These are phyloP conservation scores for Syzygium grande DNA, from an alignment of 345 rosid genomes.

Conservation along the genomic window DNA sequence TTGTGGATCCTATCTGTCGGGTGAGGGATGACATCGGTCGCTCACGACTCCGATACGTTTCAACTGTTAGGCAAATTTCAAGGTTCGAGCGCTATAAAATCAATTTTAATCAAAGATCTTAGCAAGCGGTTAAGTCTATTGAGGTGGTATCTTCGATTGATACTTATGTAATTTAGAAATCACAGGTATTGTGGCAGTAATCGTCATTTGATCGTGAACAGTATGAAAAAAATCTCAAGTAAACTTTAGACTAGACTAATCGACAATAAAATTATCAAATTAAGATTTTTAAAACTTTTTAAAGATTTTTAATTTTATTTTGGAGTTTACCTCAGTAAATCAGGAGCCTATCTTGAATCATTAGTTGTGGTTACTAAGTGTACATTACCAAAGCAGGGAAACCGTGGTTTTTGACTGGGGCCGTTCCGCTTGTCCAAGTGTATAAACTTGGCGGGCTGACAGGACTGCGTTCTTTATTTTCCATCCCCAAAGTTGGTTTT, in stretches of 20 bases:
- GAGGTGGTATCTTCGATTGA: not conserved
- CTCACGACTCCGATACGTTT: not conserved
- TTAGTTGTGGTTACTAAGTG: too few relatives aligned
- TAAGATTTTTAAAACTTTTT: too few relatives aligned
- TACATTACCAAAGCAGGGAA: too few relatives aligned
- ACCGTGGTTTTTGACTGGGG: too few relatives aligned
- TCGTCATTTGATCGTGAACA: not conserved
- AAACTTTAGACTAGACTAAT: not conserved
- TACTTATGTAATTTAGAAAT: not conserved
- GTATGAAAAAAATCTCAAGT: not conserved
- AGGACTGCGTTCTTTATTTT: too few relatives aligned
- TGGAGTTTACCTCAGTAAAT: too few relatives aligned
- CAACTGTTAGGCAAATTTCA: not conserved
- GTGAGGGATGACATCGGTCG: not conserved
- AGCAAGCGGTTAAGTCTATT: not conserved
- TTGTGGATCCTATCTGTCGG: not conserved
- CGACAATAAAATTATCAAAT: not conserved
- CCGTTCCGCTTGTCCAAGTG: too few relatives aligned
- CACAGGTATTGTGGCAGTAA: not conserved
- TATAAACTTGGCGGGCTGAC: too few relatives aligned
- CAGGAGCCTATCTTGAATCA: too few relatives aligned
- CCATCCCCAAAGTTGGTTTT: too few relatives aligned
- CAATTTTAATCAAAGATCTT: not conserved
- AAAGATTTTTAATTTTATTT: too few relatives aligned
- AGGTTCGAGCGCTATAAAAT: not conserved